Conservation (phyloP, 78 protist genomes). For the Dictyostelium citrinum region DNA sequence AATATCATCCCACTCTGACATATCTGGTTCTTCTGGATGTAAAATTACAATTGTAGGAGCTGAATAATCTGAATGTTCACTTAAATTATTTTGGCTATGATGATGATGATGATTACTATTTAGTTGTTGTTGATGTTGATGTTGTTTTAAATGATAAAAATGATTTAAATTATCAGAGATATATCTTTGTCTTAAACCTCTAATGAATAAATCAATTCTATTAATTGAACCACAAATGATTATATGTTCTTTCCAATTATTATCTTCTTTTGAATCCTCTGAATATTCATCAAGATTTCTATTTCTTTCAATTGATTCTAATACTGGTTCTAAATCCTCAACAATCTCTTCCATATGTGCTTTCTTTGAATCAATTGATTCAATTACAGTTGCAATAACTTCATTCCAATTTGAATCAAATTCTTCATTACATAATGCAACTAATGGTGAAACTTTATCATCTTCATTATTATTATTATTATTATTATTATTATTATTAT, state of each 20-base stretch:
- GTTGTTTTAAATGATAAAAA: conserved; percentile 46
- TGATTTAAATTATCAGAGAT: conserved; percentile 50
- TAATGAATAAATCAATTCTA: conserved; percentile 28
- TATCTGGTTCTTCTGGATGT: conserved; percentile 72
- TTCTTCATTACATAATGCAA: conserved; percentile 30
- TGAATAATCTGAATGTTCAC: background rate
- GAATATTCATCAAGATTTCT: conserved; percentile 50
- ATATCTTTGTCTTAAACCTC: conserved; percentile 66
- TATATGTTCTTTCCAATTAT: conserved; percentile 69
- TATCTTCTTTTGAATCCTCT: conserved; percentile 20
- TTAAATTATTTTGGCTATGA: background rate
- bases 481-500: background rate
- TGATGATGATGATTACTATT: background rate
- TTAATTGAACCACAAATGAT: conserved; percentile 73
- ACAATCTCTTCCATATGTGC: conserved; percentile 60
- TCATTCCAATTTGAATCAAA: conserved; percentile 69
- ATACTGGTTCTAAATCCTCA: conserved; percentile 64
- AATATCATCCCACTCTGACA: conserved; percentile 77
- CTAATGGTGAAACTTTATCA: conserved; percentile 28
- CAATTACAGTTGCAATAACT: conserved; percentile 49
- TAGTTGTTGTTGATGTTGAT: background rate
- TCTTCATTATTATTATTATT: background rate
- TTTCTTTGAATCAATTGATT: conserved; percentile 62
- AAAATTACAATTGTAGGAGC: conserved; percentile 59
- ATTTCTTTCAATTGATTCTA: conserved; percentile 60